Conservation (phyloP, 176 grass and related monocot genomes). For the Carex parvula region DNA sequence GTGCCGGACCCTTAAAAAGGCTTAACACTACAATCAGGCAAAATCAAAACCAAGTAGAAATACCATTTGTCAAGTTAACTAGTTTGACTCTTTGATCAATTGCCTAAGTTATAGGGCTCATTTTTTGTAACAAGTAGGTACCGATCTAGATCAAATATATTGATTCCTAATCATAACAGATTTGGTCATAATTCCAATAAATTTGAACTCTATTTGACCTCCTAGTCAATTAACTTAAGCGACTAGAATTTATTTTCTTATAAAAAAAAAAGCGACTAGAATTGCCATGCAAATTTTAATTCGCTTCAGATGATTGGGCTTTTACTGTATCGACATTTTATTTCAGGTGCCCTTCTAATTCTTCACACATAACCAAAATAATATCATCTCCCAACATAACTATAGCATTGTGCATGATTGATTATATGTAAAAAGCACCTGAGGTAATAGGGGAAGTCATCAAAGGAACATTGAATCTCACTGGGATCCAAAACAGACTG, state of each 20-base stretch:
- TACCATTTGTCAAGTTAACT: background rate
- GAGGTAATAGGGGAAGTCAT: slow-evolving; percentile 85
- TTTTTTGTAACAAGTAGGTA: background rate
- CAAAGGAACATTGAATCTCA: slow-evolving; percentile 68
- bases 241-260: too few species aligned
- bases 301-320: background rate
- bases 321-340: background rate
- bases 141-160: background rate
- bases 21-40: background rate
- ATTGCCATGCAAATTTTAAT: background rate
- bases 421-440: slow-evolving; percentile 42
- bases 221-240: background rate
- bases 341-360: background rate
- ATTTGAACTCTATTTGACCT: background rate
- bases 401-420: slow-evolving; percentile 5
- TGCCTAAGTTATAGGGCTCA: background rate
- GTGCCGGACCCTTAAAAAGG: background rate
- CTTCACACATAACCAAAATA: background rate
- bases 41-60: background rate
- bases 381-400: background rate
- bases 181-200: background rate
- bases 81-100: background rate
- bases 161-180: background rate
- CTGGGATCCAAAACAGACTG: slow-evolving; percentile 53
- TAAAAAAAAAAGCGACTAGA: background rate